Percentiles rank a stretch among this genome's conserved stretches.
Conservation (phyloP, 352 stramenopile genomes). For the Pythium oligandrum region DNA sequence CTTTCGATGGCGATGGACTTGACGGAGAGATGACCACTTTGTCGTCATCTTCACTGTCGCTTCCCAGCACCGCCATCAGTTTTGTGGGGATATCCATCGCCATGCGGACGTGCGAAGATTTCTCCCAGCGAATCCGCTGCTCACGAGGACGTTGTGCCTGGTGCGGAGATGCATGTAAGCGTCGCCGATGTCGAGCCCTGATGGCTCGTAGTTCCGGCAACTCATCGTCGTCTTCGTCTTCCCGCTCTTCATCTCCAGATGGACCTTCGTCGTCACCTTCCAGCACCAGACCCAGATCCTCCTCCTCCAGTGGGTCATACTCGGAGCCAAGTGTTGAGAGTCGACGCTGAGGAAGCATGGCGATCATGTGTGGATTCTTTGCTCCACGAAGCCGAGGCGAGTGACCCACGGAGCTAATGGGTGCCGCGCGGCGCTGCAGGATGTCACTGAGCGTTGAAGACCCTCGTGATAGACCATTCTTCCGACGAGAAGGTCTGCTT, state of each 20-base stretch:
- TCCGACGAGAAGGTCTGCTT: too few species aligned
- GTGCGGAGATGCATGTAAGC: background rate
- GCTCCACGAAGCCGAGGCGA: too few species aligned
- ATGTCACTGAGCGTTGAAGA: too few species aligned
- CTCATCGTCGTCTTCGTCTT: slow-evolving; percentile 14
- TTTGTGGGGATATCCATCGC: slow-evolving; percentile 29
- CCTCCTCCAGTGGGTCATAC: background rate
- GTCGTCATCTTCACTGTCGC: background rate
- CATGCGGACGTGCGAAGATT: slow-evolving; percentile 28
- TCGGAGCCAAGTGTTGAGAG: slow-evolving; percentile 26
- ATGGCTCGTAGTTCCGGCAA: slow-evolving; percentile 24
- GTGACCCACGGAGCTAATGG: too few species aligned
- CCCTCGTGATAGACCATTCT: too few species aligned
- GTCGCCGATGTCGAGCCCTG: slow-evolving; percentile 21
- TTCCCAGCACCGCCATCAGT: background rate
- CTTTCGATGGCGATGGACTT: background rate
- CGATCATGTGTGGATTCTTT: background rate
- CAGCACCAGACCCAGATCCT: background rate
- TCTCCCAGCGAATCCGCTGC: slow-evolving; percentile 44
- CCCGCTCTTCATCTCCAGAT: background rate
- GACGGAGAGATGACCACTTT: background rate
- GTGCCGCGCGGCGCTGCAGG: too few species aligned
- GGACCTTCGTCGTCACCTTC: slow-evolving; percentile 1
- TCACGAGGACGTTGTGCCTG: background rate
- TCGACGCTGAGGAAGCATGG: slow-evolving; percentile 31